Evolutionary conservation across 805 yeast genomes (phyloP).

Genomic region (Candida xiaguanensis): DNA sequence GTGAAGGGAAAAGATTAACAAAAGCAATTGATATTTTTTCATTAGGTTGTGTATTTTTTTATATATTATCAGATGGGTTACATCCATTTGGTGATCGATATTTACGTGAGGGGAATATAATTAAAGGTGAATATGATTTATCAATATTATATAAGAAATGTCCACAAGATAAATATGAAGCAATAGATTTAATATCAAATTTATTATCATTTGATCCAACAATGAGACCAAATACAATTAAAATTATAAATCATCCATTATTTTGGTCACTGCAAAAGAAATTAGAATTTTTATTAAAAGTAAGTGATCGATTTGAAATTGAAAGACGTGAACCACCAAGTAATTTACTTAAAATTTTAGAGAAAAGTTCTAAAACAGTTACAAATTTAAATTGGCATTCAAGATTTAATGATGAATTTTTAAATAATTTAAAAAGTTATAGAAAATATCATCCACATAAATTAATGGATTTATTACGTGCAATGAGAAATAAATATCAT

Average conservation of each 20-base stretch:
- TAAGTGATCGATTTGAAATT: slow-evolving; percentile 86
- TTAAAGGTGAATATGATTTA: slow-evolving; percentile 57
- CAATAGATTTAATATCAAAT: slow-evolving; percentile 62
- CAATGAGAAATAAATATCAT: slow-evolving; percentile 89
- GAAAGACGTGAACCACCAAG: slow-evolving; percentile 81
- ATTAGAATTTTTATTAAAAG: slow-evolving; percentile 78
- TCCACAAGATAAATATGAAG: slow-evolving; percentile 52
- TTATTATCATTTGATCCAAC: slow-evolving; percentile 73
- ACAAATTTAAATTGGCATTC: slow-evolving; percentile 73
- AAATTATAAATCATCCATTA: slow-evolving; percentile 76
- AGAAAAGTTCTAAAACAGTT: slow-evolving; percentile 44
- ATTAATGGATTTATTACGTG: slow-evolving; percentile 82
- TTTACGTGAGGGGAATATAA: slow-evolving; percentile 82
- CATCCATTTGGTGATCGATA: slow-evolving; percentile 97
- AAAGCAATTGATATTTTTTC: slow-evolving; percentile 92
- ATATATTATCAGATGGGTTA: slow-evolving; percentile 72
- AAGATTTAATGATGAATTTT: slow-evolving; percentile 65
- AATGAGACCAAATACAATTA: slow-evolving; percentile 64
- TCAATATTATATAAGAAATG: slow-evolving; percentile 41
- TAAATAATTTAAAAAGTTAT: slow-evolving; percentile 84
- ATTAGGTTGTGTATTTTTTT: slow-evolving; percentile 90
- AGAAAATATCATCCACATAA: slow-evolving; percentile 79
- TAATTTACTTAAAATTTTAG: slow-evolving; percentile 51
- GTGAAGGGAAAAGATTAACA: slow-evolving; percentile 56
- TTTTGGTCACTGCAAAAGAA: slow-evolving; percentile 79